phyloP scores from a whole-genome alignment of 768 basidiomycete species.

The Trametes sanguinea region DNA sequence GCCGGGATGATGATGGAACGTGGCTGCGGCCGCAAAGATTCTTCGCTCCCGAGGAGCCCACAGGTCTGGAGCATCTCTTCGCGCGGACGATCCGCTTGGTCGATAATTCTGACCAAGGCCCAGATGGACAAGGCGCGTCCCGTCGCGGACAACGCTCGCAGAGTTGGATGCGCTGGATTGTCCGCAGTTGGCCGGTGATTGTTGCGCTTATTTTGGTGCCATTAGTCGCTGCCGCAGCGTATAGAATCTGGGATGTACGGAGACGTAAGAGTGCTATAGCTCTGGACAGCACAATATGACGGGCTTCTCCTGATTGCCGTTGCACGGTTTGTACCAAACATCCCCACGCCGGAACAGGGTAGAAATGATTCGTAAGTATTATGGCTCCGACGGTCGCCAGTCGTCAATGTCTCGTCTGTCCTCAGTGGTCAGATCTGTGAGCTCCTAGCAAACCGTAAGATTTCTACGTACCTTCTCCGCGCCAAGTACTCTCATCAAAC shows the following conservation, averaged over 20 bases:
- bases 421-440: background rate
- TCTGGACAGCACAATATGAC: background rate
- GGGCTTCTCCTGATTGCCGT: background rate
- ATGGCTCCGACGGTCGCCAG: background rate
- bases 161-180: background rate
- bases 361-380: background rate
- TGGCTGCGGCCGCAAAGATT: conserved; percentile 74
- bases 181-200: conserved; percentile 11
- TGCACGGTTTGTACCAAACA: no score
- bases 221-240: conserved; percentile 4
- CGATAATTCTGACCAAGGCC: conserved; percentile 24
- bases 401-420: conserved; percentile 45
- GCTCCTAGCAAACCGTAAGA: conserved; percentile 1
- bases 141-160: background rate
- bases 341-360: no score
- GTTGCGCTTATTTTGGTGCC: conserved; percentile 14
- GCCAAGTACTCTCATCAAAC: conserved; percentile 61
- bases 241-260: conserved; percentile 18
- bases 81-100: conserved; percentile 49
- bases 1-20: conserved; percentile 39
- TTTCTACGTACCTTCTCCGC: conserved; percentile 57
- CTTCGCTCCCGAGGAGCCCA: conserved; percentile 77
- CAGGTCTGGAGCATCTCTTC: conserved; percentile 72
- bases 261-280: background rate
- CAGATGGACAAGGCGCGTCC: background rate